Evolutionary conservation across 805 yeast species (phyloP), one percentile per base, ranked within the genome.

Genomic region (Nakazawaea populi): DNA sequence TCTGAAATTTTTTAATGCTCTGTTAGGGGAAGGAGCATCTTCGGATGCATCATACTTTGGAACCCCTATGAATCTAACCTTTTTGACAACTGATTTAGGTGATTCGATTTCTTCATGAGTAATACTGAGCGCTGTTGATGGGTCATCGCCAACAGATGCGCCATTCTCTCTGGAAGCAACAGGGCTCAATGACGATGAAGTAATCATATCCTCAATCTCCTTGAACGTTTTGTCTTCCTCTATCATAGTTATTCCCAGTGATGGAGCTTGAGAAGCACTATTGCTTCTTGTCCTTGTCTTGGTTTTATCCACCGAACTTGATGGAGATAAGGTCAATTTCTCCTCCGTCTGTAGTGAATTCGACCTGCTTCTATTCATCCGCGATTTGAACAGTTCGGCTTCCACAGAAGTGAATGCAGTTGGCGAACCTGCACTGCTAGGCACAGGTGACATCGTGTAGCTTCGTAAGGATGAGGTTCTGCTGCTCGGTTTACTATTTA

Each of bases 31-130:
- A 1, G 83, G 83, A 0, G 78, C 79, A 62, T 79, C 85, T 59
- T 79, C 85, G 6, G 72, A 78, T 35, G 73, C 79, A 2, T 72
- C 58, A 51, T 76, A 79, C 47, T 71, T 76, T 1, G 77, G 71
- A 5, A 79, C 83, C 0, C 83, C 83, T 4, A 65, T 65, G 54
- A 79, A 79, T 34, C 84, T 60, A 9, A 79, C 83, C 54, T 67
- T 76, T 54, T 76, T 78, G 2, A 62, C 47, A 2, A 49, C 41
- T 5, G 46, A 38, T 5, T 49, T 28, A 5, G 42, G 24, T 9
- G 42, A 27, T 32, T 24, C 41, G 37, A 32, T 5, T 30, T 44
- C 52, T n/a, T 49, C 48, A 28, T 49, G 52, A 9, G 46, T 11
- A 5, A 44, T 36, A 27, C 4, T 18, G 12, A 45, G 6, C 4